Evolutionary conservation across 768 basidiomycete genomes (phyloP), one percentile per base, ranked within the genome.

Genomic region (Xerocomellus amylosporus): DNA sequence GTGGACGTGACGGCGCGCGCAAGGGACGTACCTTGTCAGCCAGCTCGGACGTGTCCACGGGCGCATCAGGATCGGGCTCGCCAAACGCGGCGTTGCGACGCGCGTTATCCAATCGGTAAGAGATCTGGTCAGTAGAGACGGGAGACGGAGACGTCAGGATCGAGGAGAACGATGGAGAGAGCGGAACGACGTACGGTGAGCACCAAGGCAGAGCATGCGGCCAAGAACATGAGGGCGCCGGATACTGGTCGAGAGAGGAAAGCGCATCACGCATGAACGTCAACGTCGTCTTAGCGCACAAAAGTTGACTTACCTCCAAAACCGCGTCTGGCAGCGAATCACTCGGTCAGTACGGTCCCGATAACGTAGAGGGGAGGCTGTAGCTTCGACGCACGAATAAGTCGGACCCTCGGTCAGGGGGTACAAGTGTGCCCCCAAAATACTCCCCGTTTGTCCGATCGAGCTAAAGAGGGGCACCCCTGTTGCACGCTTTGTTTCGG

Each of bases 41-140:
- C 8, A 86, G 65, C 56, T 85, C 79, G 26, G 77, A 74, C 0
- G 84, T 87, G 60, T 89, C 80, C 19, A 88, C 82, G 19, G 71
- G 77, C 8, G 73, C 74, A 54, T 78, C 70, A 8, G 69, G 71
- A 48, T 74, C 68, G 2, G 77, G 79, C 48, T 74, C 75, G 1
- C 87, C 87, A 53, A 83, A 80, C 26, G 71, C 54, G 41, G 67
- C 71, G 60, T 88, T 77, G 38, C 87, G 73, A 15, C 75, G 74
- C 6, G 74, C 71, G 54, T 89, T 90, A 28, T 88, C 86, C 61
- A 68, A 59, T 38, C 81, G 80, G 61, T 86, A 90, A 2, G 85
- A 86, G 15, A 79, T 68, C 87, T 88, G 8, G 13, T 40, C 6
- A 20, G 2, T 10, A 17, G 8, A n/a, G n/a, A 15, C 15, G 5